Conservation (phyloP, 2,329 filamentous ascomycete species). For the Dryadomyces quercus-mongolicae region DNA sequence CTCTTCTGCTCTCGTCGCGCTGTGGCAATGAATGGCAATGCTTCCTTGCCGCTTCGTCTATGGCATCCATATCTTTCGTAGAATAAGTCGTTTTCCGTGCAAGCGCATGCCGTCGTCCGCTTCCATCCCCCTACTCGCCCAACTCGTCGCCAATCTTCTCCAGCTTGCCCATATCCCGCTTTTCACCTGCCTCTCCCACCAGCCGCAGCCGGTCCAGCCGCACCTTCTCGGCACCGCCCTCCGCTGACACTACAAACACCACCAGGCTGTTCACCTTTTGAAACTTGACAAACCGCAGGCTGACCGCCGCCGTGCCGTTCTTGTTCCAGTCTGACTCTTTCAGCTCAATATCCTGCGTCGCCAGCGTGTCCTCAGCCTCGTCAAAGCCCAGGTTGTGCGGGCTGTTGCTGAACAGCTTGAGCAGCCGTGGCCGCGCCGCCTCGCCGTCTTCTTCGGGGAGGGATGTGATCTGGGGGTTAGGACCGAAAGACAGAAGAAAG, state of each 20-base stretch:
- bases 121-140: conserved; percentile 48
- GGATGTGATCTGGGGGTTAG: conserved; percentile 62
- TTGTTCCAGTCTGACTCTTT: conserved; percentile 73
- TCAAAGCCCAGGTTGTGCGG: conserved; percentile 88
- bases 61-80: not conserved
- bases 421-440: conserved; percentile 61
- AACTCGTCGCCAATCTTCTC: conserved; percentile 82
- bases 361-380: conserved; percentile 76
- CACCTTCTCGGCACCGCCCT: conserved; percentile 72
- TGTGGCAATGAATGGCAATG: too few species aligned
- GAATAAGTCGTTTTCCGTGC: not conserved
- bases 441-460: conserved; percentile 62
- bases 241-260: conserved; percentile 78
- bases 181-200: conserved; percentile 83
- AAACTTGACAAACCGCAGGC: conserved; percentile 90
- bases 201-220: conserved; percentile 68
- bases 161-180: conserved; percentile 84
- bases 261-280: conserved; percentile 83
- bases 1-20: too few species aligned
- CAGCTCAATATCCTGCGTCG: conserved; percentile 71
- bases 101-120: too few species aligned
- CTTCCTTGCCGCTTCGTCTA: not conserved
- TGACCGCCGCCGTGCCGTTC: conserved; percentile 59
- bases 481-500: not conserved
- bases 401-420: conserved; percentile 81